Evolutionary conservation across 2,329 filamentous ascomycete species (phyloP).

Genomic region (Cercospora brassicicola): DNA sequence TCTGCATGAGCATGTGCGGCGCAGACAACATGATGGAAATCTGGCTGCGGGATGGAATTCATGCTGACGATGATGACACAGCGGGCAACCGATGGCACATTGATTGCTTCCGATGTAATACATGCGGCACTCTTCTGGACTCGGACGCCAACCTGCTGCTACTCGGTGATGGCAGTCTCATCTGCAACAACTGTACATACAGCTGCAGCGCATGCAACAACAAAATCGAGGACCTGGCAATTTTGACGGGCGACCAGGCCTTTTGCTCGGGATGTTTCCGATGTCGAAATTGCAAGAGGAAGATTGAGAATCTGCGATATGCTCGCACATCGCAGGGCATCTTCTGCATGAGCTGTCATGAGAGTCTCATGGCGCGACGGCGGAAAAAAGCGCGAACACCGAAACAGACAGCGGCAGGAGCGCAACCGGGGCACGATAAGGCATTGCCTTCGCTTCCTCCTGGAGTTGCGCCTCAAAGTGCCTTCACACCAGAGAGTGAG

Average conservation of each 20-base stretch:
- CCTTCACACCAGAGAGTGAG: conserved; percentile 59
- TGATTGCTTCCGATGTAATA: conserved; percentile 82
- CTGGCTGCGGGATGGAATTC: not conserved
- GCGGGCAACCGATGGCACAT: conserved; percentile 65
- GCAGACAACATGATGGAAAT: not conserved
- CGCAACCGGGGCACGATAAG: conserved; percentile 61
- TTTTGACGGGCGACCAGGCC: conserved; percentile 94
- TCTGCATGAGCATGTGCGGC: not conserved
- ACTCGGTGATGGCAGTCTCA: conserved; percentile 93
- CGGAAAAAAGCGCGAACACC: conserved; percentile 74
- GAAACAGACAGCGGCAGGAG: conserved; percentile 56
- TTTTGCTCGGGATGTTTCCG: conserved; percentile 97
- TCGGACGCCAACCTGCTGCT: conserved; percentile 96
- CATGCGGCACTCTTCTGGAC: conserved; percentile 91
- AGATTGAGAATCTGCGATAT: conserved; percentile 97
- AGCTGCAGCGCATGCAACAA: conserved; percentile 95
- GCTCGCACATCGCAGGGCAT: conserved; percentile 96
- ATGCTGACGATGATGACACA: conserved; percentile 15
- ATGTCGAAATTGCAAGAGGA: conserved; percentile 96
- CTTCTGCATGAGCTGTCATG: conserved; percentile 98
- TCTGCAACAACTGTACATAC: conserved; percentile 99
- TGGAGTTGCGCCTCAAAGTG: conserved; percentile 63
- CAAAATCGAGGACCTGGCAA: conserved; percentile 97
- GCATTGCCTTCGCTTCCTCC: conserved; percentile 87
- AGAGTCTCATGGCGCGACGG: conserved; percentile 89